Base-by-base conservation (phyloP, 331 rosid genomes). In the Malus hybrid region DNA sequence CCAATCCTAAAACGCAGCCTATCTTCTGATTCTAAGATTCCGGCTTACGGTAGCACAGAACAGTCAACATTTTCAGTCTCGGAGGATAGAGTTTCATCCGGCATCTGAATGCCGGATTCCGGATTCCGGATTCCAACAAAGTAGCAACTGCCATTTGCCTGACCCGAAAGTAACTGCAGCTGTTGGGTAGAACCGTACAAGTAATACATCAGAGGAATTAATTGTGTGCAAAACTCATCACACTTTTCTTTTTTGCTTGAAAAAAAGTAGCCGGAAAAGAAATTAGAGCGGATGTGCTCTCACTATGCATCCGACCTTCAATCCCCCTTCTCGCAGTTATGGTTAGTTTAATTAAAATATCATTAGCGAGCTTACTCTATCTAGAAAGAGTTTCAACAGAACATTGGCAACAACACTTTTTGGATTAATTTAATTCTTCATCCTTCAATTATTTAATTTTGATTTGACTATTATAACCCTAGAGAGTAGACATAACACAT, bases 131-230 rank as follows among this genome's bases (percentile, higher is more conserved):
- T 81, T 88, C 96, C 67, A 79, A 64, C 85, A 90, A 59, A 64
- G 80, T 84, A 22, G 96, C 90, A 62, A 79, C 83, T 46, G 87
- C 88, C 96, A 90, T 87, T 81, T 87, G 89, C 77, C 68, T 87
- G 31, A 90, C 93, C 96, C 87, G 82, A 60, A 77, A 78, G 77
- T 10, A 10, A 39, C 20, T 2, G 44, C 44, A 39, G 12, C 44
- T 39, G 12, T 39, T 39, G 3, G 12, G 44, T 39, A 39, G 44
- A 39, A 39, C 44, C 44, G 44, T 39, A 8, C 44, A 39, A 39
- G 44, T 39, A 39, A 39, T 39, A 39, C 19, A 5, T 4, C 65
- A 71, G 44, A 11, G 6, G 11, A 56, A 32, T 28, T 8, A 28
- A 70, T 19, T 19, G 46, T 31, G 3, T 31, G 4, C 8, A 54